A percentile compares a stretch with the other conserved stretches of the same genome.
Evolutionary conservation across 2,329 filamentous ascomycete genomes (phyloP).

Genomic region (Xylogone sp.): DNA sequence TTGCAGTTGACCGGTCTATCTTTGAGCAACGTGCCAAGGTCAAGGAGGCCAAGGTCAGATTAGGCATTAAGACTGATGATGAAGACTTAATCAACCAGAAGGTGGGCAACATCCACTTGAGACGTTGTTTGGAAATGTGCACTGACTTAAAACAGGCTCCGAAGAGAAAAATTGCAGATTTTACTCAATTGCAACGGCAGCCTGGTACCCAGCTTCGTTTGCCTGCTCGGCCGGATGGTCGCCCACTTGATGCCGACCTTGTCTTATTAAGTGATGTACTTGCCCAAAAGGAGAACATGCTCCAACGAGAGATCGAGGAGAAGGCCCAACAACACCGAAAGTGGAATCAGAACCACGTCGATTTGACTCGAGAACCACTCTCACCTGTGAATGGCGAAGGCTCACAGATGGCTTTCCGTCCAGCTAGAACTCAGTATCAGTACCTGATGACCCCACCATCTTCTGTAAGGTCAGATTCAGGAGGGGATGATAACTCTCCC

Average conservation of each 20-base stretch:
- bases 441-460: conserved; percentile 65
- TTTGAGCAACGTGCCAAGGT: conserved; percentile 80
- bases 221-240: conserved; percentile 66
- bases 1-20: conserved; percentile 70
- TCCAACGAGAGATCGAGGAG: conserved; percentile 77
- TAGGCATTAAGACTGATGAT: conserved; percentile 88
- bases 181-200: conserved; percentile 53
- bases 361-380: conserved; percentile 81
- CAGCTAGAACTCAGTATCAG: conserved; percentile 65
- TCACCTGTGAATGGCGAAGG: conserved; percentile 69
- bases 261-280: conserved; percentile 71
- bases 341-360: conserved; percentile 88
- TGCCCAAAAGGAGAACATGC: conserved; percentile 76
- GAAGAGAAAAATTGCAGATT: conserved; percentile 65
- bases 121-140: conserved; percentile 12
- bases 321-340: conserved; percentile 84
- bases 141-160: conserved; percentile 48
- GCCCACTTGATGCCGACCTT: conserved; percentile 74
- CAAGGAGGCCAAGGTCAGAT: conserved; percentile 82
- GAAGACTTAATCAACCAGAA: conserved; percentile 94
- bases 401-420: conserved; percentile 62
- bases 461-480: conserved; percentile 30
- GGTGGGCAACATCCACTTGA: conserved; percentile 50
- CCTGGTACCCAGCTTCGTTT: conserved; percentile 64
- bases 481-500: conserved; percentile 27